Evolutionary conservation across 1,139 yeast species (phyloP).

Genomic region (Kurtzmaniella natalensis): DNA sequence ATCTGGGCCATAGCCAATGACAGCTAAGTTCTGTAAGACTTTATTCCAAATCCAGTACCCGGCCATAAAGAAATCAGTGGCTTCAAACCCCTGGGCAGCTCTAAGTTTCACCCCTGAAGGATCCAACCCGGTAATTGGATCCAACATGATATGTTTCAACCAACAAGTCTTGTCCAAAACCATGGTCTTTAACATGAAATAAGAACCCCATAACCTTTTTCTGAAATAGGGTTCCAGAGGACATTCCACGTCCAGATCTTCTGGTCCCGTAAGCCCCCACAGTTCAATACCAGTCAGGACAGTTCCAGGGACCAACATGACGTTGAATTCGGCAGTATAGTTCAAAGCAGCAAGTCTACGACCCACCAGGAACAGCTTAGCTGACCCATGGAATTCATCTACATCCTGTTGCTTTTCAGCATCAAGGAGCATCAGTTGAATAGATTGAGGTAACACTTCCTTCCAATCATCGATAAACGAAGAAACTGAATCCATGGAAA

Average conservation of each 20-base stretch:
- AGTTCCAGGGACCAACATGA: constrained; percentile 93
- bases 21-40: constrained; percentile 86
- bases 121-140: constrained; percentile 87
- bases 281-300: constrained; percentile 92
- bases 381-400: constrained; percentile 46
- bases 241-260: constrained; percentile 51
- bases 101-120: constrained; percentile 77
- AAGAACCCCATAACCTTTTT: constrained; percentile 93
- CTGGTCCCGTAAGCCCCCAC: constrained; percentile 59
- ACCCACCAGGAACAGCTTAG: constrained; percentile 89
- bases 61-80: constrained; percentile 93
- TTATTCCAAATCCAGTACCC: constrained; percentile 99
- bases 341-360: constrained; percentile 53
- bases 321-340: constrained; percentile 61
- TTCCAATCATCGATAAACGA: constrained; percentile 62
- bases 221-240: constrained; percentile 83
- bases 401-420: constrained; percentile 31
- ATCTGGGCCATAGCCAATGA: constrained; percentile 88
- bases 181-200: constrained; percentile 92
- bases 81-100: constrained; percentile 95
- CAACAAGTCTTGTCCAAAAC: constrained; percentile 87
- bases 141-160: constrained; percentile 86
- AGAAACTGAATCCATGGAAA: constrained; percentile 49
- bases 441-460: constrained; percentile 60
- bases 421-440: constrained; percentile 59